phyloP scores from a whole-genome alignment of 768 basidiomycete genomes.

The Pleurotus platypus region DNA sequence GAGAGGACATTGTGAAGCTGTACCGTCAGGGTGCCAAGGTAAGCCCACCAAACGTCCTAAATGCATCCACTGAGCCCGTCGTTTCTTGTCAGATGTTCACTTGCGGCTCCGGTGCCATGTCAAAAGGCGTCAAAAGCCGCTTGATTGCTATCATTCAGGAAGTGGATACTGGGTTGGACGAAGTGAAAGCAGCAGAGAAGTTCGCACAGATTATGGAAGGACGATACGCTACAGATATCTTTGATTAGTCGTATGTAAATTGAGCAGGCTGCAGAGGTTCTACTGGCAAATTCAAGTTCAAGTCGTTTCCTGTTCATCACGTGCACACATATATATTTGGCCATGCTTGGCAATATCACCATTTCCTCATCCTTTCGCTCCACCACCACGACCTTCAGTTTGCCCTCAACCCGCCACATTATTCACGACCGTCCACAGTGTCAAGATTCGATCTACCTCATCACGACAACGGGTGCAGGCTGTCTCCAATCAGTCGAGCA shows the following conservation, averaged over 20 bases:
- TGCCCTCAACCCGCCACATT: too few relatives aligned
- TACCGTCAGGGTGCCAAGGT: slow-evolving; percentile 34
- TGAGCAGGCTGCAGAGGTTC: too few relatives aligned
- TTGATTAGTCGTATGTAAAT: slow-evolving; percentile 23
- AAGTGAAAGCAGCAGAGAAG: slow-evolving; percentile 23
- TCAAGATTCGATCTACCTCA: too few relatives aligned
- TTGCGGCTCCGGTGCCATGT: slow-evolving; percentile 36
- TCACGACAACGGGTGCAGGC: not conserved
- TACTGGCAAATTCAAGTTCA: too few relatives aligned
- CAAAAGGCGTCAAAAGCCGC: slow-evolving; percentile 33
- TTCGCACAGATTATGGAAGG: slow-evolving; percentile 31
- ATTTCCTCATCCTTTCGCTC: too few relatives aligned
- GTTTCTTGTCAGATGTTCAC: slow-evolving; percentile 30
- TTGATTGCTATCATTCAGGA: slow-evolving; percentile 33
- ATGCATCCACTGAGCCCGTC: not conserved
- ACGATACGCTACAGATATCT: slow-evolving; percentile 43
- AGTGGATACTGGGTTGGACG: slow-evolving; percentile 12
- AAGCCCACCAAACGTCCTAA: slow-evolving; percentile 3
- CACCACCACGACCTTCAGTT: too few relatives aligned
- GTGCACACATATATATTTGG: too few relatives aligned
- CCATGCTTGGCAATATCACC: too few relatives aligned
- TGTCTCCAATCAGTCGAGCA: slow-evolving; percentile 1
- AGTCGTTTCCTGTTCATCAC: too few relatives aligned
- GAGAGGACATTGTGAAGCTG: slow-evolving; percentile 26
- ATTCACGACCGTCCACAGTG: too few relatives aligned